Evolutionary conservation across 257 asterid genomes (phyloP).

Genomic region (Nicotiana knightiana): DNA sequence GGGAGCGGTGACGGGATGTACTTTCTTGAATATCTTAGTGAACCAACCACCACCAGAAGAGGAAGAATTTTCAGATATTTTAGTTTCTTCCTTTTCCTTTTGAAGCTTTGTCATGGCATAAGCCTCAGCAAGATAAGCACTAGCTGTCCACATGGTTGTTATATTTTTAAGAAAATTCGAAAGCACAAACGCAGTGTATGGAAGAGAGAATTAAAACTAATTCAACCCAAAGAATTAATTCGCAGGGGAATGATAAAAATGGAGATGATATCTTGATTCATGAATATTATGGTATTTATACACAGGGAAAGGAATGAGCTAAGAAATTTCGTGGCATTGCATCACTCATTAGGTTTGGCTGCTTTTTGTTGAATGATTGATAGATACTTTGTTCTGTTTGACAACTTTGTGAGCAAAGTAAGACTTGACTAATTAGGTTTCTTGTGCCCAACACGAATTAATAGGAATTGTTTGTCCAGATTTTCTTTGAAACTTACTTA

Average conservation of each 20-base stretch:
- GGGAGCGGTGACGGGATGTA: neutral
- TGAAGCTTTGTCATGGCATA: conserved; percentile 19
- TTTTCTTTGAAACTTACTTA: neutral
- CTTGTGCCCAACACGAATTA: neutral
- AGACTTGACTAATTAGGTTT: neutral
- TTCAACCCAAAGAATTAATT: too few relatives aligned
- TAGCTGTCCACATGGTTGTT: neutral
- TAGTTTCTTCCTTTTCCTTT: conserved; percentile 17
- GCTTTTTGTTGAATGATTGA: neutral
- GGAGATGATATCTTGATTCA: neutral
- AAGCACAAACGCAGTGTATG: neutral
- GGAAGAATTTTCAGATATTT: neutral
- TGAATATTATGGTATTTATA: neutral
- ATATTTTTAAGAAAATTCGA: neutral
- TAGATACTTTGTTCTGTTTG: neutral
- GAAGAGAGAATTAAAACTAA: too few relatives aligned
- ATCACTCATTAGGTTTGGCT: neutral
- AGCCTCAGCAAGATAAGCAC: conserved; percentile 26
- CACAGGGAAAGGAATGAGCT: neutral
- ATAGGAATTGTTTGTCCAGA: neutral
- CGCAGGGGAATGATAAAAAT: neutral
- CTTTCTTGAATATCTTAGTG: conserved; percentile 15
- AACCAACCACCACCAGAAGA: conserved; percentile 6
- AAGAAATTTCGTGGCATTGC: neutral
- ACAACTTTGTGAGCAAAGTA: neutral